Evolutionary conservation across 2,329 filamentous ascomycete species (phyloP).

Genomic region (Ophiostoma fasciatum): DNA sequence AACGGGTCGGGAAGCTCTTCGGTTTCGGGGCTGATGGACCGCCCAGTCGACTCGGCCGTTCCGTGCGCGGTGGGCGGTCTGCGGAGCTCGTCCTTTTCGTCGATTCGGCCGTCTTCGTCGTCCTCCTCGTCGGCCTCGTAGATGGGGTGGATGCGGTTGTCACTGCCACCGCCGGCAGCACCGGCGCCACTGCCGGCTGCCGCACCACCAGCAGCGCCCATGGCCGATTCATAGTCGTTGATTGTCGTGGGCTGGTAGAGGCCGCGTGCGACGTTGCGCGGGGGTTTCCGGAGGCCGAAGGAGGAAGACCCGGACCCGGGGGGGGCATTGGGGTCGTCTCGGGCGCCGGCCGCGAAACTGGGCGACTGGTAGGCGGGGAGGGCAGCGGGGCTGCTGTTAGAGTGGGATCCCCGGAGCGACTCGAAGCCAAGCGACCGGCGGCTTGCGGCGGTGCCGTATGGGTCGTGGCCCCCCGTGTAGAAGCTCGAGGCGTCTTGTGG

Average conservation of each 20-base stretch:
- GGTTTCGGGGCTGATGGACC: slow-evolving; percentile 14
- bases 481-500: slow-evolving; percentile 18
- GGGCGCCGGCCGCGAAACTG: no score
- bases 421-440: slow-evolving; percentile 33
- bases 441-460: slow-evolving; percentile 16
- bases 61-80: not conserved
- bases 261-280: slow-evolving; percentile 19
- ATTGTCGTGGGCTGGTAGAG: slow-evolving; percentile 21
- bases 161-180: no score
- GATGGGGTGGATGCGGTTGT: slow-evolving; percentile 41
- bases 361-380: slow-evolving; percentile 7
- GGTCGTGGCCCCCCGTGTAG: slow-evolving; percentile 31
- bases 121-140: slow-evolving; percentile 44
- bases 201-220: not conserved
- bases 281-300: slow-evolving; percentile 15
- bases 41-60: not conserved
- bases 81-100: slow-evolving; percentile 10
- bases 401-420: slow-evolving; percentile 24
- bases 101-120: slow-evolving; percentile 15
- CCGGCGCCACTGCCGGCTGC: slow-evolving; percentile 12
- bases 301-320: not conserved
- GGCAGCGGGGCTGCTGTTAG: slow-evolving; percentile 8
- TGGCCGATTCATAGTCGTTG: slow-evolving; percentile 15
- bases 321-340: slow-evolving; percentile 1
- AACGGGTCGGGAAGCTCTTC: slow-evolving; percentile 9